These are phyloP conservation scores for Calonectria naviculata DNA, from an alignment of 2,329 filamentous ascomycete species.

Conservation along the genomic window DNA sequence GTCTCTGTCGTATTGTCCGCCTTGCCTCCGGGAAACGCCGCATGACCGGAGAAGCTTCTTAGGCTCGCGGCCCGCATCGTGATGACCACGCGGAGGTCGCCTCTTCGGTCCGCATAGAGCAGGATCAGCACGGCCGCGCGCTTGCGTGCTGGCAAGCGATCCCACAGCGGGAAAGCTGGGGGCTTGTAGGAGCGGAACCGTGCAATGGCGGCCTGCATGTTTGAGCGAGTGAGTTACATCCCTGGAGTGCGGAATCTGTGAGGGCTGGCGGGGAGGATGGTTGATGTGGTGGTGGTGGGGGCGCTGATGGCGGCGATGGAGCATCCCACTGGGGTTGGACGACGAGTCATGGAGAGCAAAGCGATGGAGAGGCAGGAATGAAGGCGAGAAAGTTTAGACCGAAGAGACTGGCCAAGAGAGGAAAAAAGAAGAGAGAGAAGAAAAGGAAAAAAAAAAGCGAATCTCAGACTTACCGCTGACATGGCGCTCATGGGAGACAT, in stretches of 20 bases:
- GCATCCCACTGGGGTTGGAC: slow-evolving; percentile 2
- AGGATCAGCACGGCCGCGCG: slow-evolving; percentile 90
- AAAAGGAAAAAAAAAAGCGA: background rate
- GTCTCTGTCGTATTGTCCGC: slow-evolving; percentile 68
- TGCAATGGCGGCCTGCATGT: slow-evolving; percentile 65
- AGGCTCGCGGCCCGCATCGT: slow-evolving; percentile 75
- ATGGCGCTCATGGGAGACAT: slow-evolving; percentile 67
- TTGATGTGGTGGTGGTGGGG: background rate
- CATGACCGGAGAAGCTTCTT: slow-evolving; percentile 83
- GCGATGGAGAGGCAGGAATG: background rate
- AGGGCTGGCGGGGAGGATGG: background rate
- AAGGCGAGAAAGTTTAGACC: background rate
- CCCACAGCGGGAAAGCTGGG: slow-evolving; percentile 71
- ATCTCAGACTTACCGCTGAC: slow-evolving; percentile 60
- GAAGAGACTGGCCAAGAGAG: background rate
- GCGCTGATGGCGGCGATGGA: background rate
- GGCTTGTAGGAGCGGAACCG: slow-evolving; percentile 70
- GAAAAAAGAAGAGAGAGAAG: background rate
- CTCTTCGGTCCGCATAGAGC: slow-evolving; percentile 84
- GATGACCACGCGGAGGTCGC: slow-evolving; percentile 79
- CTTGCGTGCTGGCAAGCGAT: slow-evolving; percentile 69
- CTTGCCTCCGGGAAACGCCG: slow-evolving; percentile 86
- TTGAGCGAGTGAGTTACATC: slow-evolving; percentile 27
- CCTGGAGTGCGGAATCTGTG: background rate
- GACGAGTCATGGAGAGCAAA: slow-evolving; percentile 19